phyloP scores from a whole-genome alignment of 257 asterid species.

The Solanum appendiculatum region DNA sequence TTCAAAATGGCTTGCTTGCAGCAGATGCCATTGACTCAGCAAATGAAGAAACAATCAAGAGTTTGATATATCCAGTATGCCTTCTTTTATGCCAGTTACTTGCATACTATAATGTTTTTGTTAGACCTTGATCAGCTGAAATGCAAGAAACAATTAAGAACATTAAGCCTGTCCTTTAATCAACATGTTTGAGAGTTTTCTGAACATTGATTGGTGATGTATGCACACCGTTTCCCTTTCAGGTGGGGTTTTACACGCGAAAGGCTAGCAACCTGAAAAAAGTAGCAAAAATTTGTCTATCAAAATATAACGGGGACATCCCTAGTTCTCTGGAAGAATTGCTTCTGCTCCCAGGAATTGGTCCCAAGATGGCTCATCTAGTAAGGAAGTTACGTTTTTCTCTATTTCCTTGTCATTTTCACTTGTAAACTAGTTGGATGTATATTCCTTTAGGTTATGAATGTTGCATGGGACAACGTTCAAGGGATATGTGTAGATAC shows the following conservation, averaged over 20 bases:
- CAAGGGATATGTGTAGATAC: conserved; percentile 99
- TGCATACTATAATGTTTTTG: background rate
- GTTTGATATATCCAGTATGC: conserved; percentile 75
- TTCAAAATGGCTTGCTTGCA: conserved; percentile 62
- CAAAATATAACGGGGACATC: conserved; percentile 70
- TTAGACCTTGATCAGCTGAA: conserved; percentile 1
- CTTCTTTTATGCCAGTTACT: conserved; percentile 1
- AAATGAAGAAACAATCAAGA: conserved; percentile 58
- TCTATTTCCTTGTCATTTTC: background rate
- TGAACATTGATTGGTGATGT: background rate
- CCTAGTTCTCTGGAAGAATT: conserved; percentile 79
- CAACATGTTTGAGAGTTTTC: background rate
- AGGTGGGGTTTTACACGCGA: conserved; percentile 95
- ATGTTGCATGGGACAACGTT: conserved; percentile 89
- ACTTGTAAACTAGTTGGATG: background rate
- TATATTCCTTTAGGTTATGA: conserved; percentile 57
- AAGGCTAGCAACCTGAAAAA: conserved; percentile 92
- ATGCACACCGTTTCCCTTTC: conserved; percentile 4
- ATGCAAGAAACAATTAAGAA: background rate
- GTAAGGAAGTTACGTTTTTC: conserved; percentile 25
- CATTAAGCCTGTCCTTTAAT: background rate
- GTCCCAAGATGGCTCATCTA: conserved; percentile 99
- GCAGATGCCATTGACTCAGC: conserved; percentile 68
- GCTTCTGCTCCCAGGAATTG: conserved; percentile 92
- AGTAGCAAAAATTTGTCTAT: conserved; percentile 67